Percentiles rank a stretch among this genome's conserved stretches.
These are phyloP conservation scores for Claviceps sp. DNA, from an alignment of 2,329 filamentous ascomycete genomes.

Conservation along the genomic window DNA sequence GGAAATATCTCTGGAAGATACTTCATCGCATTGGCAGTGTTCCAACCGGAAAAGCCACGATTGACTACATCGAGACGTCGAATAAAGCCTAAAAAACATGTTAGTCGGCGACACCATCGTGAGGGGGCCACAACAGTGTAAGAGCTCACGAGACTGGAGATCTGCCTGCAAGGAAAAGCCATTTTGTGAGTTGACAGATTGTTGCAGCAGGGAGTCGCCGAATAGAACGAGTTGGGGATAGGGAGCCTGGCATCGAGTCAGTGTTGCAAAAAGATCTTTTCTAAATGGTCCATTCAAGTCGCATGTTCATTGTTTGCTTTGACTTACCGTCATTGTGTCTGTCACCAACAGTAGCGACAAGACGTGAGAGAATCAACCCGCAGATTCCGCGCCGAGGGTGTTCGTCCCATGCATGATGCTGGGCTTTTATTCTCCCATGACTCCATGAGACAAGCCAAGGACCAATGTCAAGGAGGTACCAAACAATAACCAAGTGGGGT, in stretches of 20 bases:
- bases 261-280: neutral
- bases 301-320: neutral
- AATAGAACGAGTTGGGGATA: conserved; percentile 73
- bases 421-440: neutral
- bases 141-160: conserved; percentile 50
- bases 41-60: conserved; percentile 78
- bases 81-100: conserved; percentile 44
- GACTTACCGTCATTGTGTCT: conserved; percentile 12
- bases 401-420: neutral
- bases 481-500: neutral
- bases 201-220: conserved; percentile 79
- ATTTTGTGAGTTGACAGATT: conserved; percentile 42
- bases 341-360: neutral
- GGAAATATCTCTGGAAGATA: conserved; percentile 61
- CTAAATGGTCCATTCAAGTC: neutral
- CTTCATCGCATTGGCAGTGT: conserved; percentile 58
- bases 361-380: neutral
- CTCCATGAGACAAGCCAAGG: neutral
- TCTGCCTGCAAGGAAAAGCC: conserved; percentile 66
- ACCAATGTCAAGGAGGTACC: neutral
- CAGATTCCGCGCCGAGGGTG: neutral
- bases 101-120: neutral
- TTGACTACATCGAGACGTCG: conserved; percentile 79
- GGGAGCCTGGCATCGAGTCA: conserved; percentile 11
- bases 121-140: neutral